Base-by-base conservation (phyloP, 2,329 filamentous ascomycete genomes). In the Cordyceps farinosa region DNA sequence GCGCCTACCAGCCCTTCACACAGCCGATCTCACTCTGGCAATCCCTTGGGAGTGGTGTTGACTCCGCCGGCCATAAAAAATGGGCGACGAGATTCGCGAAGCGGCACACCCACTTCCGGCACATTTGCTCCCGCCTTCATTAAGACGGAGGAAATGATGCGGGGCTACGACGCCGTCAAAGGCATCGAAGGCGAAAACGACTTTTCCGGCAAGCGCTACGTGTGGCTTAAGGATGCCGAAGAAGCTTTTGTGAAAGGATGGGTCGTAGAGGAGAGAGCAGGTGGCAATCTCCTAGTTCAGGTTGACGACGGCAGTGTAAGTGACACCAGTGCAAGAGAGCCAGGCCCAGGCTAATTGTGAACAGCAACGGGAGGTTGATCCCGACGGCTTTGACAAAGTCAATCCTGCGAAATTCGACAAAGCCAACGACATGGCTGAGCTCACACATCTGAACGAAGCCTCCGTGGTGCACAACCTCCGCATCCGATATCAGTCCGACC, bases 371-470 rank as follows among this genome's bases (percentile, higher is more conserved):
- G 90, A 96, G 73, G 89, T 95, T 57, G 89, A 94, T 68, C 79
- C 85, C 58, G 93, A 98, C 70, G 90, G 87, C 70, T 92, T 97
- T 69, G 96, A 99, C 82, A 98, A 97, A 78, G 96, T 99, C 80
- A 99, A 99, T 77, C 95, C 95, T 53, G 94, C 94, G 72, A 99
- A 99, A 75, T 99, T 99, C 79, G 95, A 99, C 84, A 99, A 97
- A 78, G 94, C 94, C 67, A 92, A 96, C 79, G 96, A 99, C 76
- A 99, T 99, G 95, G 95, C 96, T 30, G 95, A 99, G 76, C 84
- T 99, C 72, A 99, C 95, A 6, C 95, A 99, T 76, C 81, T 99
- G 67, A 99, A 99, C 77, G 95, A 99, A 78, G 91, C 94, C 29
- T 98, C 95, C 0, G 95, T 99, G 58, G 93, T 99, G 58, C 93